Conservation (phyloP, 2,329 filamentous ascomycete species). For the Gnomoniopsis sp. region DNA sequence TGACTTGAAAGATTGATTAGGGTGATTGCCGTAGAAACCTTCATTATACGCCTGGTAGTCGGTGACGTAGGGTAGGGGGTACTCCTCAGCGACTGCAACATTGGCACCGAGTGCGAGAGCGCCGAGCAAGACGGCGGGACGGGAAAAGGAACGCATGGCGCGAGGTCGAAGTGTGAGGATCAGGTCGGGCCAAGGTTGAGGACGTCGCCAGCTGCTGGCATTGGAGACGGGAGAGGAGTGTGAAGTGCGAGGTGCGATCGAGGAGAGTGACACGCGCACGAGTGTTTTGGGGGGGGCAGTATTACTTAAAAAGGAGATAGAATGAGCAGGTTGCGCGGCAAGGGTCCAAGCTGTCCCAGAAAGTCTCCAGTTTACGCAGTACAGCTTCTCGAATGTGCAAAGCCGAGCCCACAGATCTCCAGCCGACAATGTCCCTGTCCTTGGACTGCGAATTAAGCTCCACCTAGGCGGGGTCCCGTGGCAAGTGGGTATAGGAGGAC, state of each 20-base stretch:
- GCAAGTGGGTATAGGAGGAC: neutral
- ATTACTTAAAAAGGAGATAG: conserved; percentile 5
- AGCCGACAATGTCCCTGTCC: neutral
- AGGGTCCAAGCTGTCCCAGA: conserved; percentile 1
- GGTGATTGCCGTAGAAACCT: conserved; percentile 11
- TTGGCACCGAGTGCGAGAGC: conserved; percentile 13
- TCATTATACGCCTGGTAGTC: conserved; percentile 13
- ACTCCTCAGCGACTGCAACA: conserved; percentile 14
- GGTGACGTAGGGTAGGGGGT: conserved; percentile 10
- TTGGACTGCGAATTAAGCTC: conserved; percentile 2
- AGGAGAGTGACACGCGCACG: neutral
- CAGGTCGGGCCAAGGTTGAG: neutral
- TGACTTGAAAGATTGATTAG: conserved; percentile 14
- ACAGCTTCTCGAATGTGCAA: neutral
- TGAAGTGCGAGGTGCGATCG: neutral
- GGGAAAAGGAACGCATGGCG: conserved; percentile 8
- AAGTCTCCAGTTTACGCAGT: neutral
- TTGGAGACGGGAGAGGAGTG: neutral
- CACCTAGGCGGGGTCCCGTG: conserved; percentile 1
- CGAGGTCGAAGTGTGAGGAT: neutral
- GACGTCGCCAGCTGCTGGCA: conserved; percentile 10
- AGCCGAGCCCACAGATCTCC: neutral
- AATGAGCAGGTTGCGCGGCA: conserved; percentile 1
- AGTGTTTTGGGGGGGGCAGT: neutral
- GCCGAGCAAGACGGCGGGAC: conserved; percentile 12